phyloP scores from a whole-genome alignment of 2,329 filamentous ascomycete genomes.

The Periconia sp. region DNA sequence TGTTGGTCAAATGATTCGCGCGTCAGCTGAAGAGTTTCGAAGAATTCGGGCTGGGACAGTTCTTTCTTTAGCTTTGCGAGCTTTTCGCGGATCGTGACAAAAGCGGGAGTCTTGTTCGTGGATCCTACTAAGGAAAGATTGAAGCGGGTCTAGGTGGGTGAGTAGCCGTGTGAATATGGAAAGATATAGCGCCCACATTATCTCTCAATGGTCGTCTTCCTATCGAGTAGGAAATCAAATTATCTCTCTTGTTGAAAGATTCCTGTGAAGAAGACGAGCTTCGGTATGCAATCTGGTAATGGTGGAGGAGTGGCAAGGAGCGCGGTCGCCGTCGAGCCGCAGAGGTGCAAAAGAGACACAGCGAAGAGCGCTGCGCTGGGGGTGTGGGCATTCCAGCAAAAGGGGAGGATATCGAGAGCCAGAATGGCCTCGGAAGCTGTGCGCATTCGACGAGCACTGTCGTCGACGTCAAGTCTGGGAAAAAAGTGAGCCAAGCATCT shows the following conservation, averaged over 20 bases:
- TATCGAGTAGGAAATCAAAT: too few relatives aligned
- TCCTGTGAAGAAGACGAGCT: too few relatives aligned
- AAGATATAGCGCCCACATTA: too few relatives aligned
- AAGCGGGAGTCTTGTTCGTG: neutral
- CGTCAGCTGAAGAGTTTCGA: slow-evolving; percentile 36
- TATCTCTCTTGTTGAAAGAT: too few relatives aligned
- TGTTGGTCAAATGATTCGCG: slow-evolving; percentile 27
- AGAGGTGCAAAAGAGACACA: slow-evolving; percentile 51
- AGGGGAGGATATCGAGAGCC: neutral
- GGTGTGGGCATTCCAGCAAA: slow-evolving; percentile 33
- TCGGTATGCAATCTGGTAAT: slow-evolving; percentile 28
- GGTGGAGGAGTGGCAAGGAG: slow-evolving; percentile 35
- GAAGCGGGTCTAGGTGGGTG: slow-evolving; percentile 1
- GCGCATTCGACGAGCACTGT: neutral
- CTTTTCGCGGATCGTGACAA: slow-evolving; percentile 12
- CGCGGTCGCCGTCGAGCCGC: slow-evolving; percentile 28
- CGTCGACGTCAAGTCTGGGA: neutral
- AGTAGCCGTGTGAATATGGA: too few relatives aligned
- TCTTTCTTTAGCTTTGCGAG: slow-evolving; percentile 22
- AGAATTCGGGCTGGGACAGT: slow-evolving; percentile 22
- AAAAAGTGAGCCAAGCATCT: slow-evolving; percentile 3
- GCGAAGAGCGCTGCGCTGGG: slow-evolving; percentile 33
- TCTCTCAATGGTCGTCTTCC: too few relatives aligned
- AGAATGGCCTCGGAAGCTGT: neutral
- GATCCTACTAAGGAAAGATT: slow-evolving; percentile 1